Base-by-base conservation (phyloP, 352 stramenopile species). In the Globisporangium nunn region DNA sequence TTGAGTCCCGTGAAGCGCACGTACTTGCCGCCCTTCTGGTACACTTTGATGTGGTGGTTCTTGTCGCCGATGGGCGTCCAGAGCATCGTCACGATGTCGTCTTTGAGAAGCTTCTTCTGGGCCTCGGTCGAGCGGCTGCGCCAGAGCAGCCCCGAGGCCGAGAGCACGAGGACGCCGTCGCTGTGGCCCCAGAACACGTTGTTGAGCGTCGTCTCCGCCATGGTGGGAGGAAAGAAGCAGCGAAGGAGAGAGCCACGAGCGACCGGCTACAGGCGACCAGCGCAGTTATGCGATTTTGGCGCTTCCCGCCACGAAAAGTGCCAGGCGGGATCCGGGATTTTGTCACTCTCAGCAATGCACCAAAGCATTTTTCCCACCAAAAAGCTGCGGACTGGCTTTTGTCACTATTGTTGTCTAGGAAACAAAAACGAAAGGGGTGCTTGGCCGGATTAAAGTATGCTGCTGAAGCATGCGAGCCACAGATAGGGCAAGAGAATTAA, bases 141-240 rank as follows among this genome's bases (percentile, higher is more conserved):
- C 84, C 84, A 93, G 7, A 91, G 63, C 6, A 93, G 64, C 2
- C 81, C 84, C 0, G 81, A 86, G 15, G 75, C 64, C 1, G 81
- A 89, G 23, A 91, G 76, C 61, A 90, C 80, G 45, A 93, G 61
- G 43, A 91, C 81, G 55, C 84, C 84, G 43, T 79, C 81, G 68
- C 84, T 93, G 59, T 92, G 81, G 70, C 84, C 84, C 84, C 81
- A 92, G 67, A 87, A 93, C 52, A 91, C 78, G 63, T 90, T 91
- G 76, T 82, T 91, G 30, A 93, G 69, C 58, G 78, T 91, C 70
- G 78, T 74, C 63, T 91, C 81, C 48, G 75, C 66, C 80, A 48
- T 48, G 43, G 43, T 7, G n/a, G n/a, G 41, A 8, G 41, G 6
- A 17, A 5, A 10, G 39, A 44, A 23, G 23, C 23, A 23, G 23